Evolutionary conservation across 108 stramenopile species (phyloP).

Genomic region (Schizochytrium sp.): DNA sequence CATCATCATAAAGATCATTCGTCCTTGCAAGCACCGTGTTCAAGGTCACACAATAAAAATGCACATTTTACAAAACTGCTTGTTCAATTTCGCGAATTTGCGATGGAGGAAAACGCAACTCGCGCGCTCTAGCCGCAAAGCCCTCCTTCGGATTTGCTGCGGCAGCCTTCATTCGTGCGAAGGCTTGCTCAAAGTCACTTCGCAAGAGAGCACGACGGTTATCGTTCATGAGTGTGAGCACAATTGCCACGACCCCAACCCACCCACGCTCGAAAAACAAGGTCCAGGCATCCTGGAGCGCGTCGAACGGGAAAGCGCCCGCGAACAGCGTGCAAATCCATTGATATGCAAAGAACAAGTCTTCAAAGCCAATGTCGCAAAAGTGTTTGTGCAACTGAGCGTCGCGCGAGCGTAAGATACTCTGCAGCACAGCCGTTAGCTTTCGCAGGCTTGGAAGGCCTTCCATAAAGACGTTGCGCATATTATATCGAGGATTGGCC

Average conservation of each 20-base stretch:
- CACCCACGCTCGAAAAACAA: neutral
- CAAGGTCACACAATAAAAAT: too few relatives aligned
- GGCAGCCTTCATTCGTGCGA: neutral
- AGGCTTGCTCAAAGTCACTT: neutral
- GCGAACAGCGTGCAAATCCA: constrained; percentile 5
- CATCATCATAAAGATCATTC: too few relatives aligned
- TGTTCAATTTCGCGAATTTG: neutral
- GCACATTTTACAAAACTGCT: neutral
- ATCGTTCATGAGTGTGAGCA: neutral
- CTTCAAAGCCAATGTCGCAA: neutral
- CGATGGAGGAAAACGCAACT: neutral
- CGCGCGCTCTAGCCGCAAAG: neutral
- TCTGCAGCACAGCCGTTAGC: neutral
- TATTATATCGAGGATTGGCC: neutral
- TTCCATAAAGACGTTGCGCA: neutral
- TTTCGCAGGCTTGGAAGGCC: neutral
- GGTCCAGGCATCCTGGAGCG: neutral
- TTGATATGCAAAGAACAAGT: neutral
- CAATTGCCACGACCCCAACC: neutral
- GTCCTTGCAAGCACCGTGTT: too few relatives aligned
- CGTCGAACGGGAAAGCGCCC: neutral
- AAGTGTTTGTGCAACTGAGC: neutral
- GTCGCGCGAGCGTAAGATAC: neutral
- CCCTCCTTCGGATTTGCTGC: neutral
- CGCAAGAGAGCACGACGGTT: neutral